Percentiles rank a stretch among this genome's conserved stretches.
These are phyloP conservation scores for Hyaloscypha hepaticicola DNA, from an alignment of 495 filamentous ascomycete genomes.

Conservation along the genomic window DNA sequence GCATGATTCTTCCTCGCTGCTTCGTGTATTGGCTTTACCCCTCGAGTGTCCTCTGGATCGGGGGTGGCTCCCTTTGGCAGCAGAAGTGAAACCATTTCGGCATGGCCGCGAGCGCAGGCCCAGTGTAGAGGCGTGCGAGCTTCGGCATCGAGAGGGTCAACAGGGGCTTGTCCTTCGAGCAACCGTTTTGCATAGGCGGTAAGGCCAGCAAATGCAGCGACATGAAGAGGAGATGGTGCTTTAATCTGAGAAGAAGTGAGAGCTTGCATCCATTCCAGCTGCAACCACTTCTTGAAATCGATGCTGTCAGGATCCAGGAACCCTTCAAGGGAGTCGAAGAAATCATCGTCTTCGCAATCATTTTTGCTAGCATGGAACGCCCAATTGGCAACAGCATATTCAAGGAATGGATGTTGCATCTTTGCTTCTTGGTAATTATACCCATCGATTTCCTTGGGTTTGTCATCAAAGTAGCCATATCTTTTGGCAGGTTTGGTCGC, in stretches of 20 bases:
- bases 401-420: conserved; percentile 31
- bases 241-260: conserved; percentile 24
- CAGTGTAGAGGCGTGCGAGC: conserved; percentile 32
- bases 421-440: conserved; percentile 14
- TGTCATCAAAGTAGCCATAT: neutral
- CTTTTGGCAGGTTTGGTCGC: neutral
- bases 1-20: conserved; percentile 28
- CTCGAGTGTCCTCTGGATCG: conserved; percentile 24
- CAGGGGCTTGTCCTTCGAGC: conserved; percentile 6
- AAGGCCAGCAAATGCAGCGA: conserved; percentile 21
- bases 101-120: conserved; percentile 29
- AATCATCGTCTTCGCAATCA: conserved; percentile 10
- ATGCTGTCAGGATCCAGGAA: conserved; percentile 11
- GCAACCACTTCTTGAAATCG: conserved; percentile 13
- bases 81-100: conserved; percentile 25
- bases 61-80: conserved; percentile 31
- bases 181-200: conserved; percentile 18
- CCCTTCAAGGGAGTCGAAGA: conserved; percentile 4
- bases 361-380: conserved; percentile 28
- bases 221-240: conserved; percentile 23
- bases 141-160: conserved; percentile 18
- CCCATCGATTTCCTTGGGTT: neutral
- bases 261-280: conserved; percentile 15
- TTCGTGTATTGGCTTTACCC: conserved; percentile 26
- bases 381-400: conserved; percentile 36